Conservation (phyloP, 2,329 filamentous ascomycete genomes). For the Leptoxyphium fumago region DNA sequence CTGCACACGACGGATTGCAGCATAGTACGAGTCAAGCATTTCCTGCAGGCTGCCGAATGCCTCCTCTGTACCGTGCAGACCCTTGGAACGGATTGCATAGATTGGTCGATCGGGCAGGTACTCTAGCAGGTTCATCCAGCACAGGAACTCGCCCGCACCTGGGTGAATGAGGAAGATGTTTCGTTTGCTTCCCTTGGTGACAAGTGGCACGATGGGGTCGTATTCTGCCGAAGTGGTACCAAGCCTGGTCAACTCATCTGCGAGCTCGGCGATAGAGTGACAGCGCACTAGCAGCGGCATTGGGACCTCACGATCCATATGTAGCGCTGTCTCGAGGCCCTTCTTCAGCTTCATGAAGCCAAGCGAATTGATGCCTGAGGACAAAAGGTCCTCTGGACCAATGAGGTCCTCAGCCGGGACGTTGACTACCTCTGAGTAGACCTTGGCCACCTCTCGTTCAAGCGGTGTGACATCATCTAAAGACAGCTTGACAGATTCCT, state of each 20-base stretch:
- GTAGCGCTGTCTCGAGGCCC: slow-evolving; percentile 7
- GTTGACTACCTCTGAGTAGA: slow-evolving; percentile 7
- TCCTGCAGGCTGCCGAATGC: slow-evolving; percentile 26
- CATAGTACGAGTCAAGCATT: slow-evolving; percentile 25
- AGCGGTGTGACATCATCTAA: slow-evolving; percentile 4
- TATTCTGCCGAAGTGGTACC: slow-evolving; percentile 12
- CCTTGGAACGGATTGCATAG: slow-evolving; percentile 32
- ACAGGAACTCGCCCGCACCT: slow-evolving; percentile 25
- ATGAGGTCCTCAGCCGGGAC: slow-evolving; percentile 3
- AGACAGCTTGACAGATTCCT: not conserved
- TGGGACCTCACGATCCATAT: slow-evolving; percentile 9
- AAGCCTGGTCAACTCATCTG: not conserved
- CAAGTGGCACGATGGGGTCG: slow-evolving; percentile 20
- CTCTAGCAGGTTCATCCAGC: slow-evolving; percentile 23
- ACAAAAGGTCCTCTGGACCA: slow-evolving; percentile 6
- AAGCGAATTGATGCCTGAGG: slow-evolving; percentile 4
- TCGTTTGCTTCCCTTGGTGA: slow-evolving; percentile 12
- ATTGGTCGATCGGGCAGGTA: slow-evolving; percentile 30
- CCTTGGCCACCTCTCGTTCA: slow-evolving; percentile 7
- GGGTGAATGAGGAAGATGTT: slow-evolving; percentile 25
- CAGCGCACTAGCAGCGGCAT: not conserved
- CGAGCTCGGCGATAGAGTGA: not conserved
- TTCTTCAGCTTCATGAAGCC: slow-evolving; percentile 10
- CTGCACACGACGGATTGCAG: slow-evolving; percentile 28
- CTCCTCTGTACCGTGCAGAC: slow-evolving; percentile 28